A percentile compares a stretch with the other conserved stretches of the same genome.
phyloP scores from a whole-genome alignment of 116 monocot species.

The Dioscorea cayenensis region DNA sequence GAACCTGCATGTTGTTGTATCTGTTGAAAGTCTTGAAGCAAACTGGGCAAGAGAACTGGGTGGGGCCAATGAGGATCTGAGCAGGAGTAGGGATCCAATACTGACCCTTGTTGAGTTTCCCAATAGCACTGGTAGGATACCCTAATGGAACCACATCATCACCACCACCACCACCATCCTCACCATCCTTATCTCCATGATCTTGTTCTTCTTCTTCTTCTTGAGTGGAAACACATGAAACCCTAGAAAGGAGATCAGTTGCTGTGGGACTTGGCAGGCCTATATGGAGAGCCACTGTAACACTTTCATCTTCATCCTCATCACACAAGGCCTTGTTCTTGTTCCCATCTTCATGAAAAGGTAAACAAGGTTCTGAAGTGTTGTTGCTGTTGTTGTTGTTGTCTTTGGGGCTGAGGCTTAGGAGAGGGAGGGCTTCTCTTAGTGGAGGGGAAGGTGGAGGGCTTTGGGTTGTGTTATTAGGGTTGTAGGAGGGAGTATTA shows the following conservation, averaged over 20 bases:
- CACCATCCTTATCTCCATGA: neutral
- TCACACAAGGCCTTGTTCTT: neutral
- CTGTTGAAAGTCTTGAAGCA: constrained; percentile 34
- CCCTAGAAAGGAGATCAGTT: constrained; percentile 13
- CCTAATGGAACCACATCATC: constrained; percentile 3
- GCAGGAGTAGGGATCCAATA: constrained; percentile 41
- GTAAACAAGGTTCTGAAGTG: too few relatives aligned
- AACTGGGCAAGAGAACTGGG: constrained; percentile 33
- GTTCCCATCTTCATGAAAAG: neutral
- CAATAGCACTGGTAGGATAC: constrained; percentile 8
- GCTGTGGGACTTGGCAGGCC: constrained; percentile 24
- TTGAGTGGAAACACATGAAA: constrained; percentile 2
- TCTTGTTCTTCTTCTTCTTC: neutral
- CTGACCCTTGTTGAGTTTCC: constrained; percentile 25
- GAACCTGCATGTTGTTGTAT: constrained; percentile 42
- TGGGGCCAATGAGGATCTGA: constrained; percentile 33
- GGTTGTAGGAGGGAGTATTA: constrained; percentile 11
- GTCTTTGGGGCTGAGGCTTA: constrained; percentile 16
- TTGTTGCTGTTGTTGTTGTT: neutral
- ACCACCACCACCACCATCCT: neutral
- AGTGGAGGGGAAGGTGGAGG: constrained; percentile 51
- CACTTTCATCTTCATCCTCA: constrained; percentile 5
- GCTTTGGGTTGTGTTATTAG: neutral
- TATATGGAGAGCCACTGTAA: constrained; percentile 30
- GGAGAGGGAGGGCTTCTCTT: constrained; percentile 45